Percentiles rank a stretch among this genome's conserved stretches.
phyloP scores from a whole-genome alignment of 2,329 filamentous ascomycete genomes.

The Monosporascus sp. region DNA sequence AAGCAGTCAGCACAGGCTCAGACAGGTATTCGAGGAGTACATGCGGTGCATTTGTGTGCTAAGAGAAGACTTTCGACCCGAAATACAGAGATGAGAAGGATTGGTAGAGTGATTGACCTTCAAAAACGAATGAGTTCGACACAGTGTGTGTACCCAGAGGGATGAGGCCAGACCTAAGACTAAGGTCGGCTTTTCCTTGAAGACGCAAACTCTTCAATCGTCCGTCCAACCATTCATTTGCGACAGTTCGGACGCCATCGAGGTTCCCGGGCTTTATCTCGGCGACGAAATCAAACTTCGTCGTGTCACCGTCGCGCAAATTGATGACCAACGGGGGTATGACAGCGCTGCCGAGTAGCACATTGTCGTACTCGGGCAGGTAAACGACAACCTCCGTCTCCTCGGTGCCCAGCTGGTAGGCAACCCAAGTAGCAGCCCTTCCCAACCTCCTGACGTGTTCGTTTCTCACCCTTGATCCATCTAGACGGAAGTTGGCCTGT shows the following conservation, averaged over 20 bases:
- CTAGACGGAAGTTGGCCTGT: constrained; percentile 75
- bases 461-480: constrained; percentile 69
- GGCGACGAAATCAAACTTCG: constrained; percentile 71
- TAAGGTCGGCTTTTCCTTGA: constrained; percentile 66
- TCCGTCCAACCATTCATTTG: constrained; percentile 84
- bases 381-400: constrained; percentile 70
- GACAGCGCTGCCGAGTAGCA: constrained; percentile 69
- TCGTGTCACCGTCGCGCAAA: constrained; percentile 72
- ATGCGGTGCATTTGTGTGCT: constrained; percentile 15
- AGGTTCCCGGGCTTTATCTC: constrained; percentile 72
- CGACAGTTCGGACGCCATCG: constrained; percentile 71
- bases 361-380: constrained; percentile 75
- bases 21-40: constrained; percentile 9
- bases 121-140: constrained; percentile 69
- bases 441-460: constrained; percentile 70
- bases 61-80: constrained; percentile 49
- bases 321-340: constrained; percentile 72
- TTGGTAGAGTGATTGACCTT: constrained; percentile 72
- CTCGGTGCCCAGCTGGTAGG: constrained; percentile 67
- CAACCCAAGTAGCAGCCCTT: constrained; percentile 72
- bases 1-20: constrained; percentile 30
- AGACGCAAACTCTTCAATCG: constrained; percentile 66
- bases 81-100: constrained; percentile 57
- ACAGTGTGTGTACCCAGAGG: constrained; percentile 72
- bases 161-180: constrained; percentile 73